phyloP scores from a whole-genome alignment of 2,329 filamentous ascomycete species.

The Leptographium galeiforme region DNA sequence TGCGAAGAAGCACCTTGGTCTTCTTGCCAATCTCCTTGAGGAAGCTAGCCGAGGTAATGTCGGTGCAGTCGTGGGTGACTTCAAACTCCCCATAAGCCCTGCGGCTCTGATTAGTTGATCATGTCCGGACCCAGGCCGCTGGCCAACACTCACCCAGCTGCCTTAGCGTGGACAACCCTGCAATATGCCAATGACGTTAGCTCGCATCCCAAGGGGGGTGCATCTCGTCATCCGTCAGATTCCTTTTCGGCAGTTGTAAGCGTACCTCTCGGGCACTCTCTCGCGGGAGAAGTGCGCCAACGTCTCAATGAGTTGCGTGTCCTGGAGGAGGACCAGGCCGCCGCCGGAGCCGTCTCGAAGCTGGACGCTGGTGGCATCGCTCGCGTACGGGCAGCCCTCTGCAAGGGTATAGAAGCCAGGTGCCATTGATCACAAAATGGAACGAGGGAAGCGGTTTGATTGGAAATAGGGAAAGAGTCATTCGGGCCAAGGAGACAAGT shows the following conservation, averaged over 20 bases:
- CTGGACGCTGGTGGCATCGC: not conserved
- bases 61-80: not conserved
- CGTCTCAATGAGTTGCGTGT: not conserved
- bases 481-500: too few species aligned
- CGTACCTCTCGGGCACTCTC: not conserved
- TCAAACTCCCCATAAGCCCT: not conserved
- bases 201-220: too few species aligned
- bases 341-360: not conserved
- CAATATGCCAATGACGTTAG: not conserved
- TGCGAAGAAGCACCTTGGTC: not conserved
- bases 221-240: too few species aligned
- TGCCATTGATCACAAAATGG: not conserved
- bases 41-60: not conserved
- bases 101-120: not conserved
- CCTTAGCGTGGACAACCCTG: not conserved
- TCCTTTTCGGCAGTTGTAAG: not conserved
- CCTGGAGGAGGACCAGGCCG: not conserved
- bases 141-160: not conserved
- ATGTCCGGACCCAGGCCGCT: too few species aligned
- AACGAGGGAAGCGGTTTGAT: not conserved
- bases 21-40: not conserved
- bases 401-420: not conserved
- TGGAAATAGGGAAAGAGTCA: not conserved
- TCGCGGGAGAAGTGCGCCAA: not conserved
- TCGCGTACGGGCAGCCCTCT: not conserved